Conservation (phyloP, 2,329 filamentous ascomycete genomes). For the Alternaria infectoria region DNA sequence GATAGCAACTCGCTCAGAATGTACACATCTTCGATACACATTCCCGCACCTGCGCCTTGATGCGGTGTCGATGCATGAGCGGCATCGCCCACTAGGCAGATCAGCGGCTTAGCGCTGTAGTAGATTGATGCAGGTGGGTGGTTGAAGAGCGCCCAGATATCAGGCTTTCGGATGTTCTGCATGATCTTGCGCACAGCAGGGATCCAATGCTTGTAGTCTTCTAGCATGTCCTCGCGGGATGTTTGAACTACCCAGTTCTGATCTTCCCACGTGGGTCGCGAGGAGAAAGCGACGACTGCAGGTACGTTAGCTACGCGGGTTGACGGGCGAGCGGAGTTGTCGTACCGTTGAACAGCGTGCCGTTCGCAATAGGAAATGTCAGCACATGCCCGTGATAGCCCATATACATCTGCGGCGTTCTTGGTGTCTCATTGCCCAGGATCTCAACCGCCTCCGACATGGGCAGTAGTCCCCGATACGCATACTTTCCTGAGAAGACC, state of each 20-base stretch:
- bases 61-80: conserved; percentile 9
- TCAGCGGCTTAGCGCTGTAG: conserved; percentile 36
- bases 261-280: conserved; percentile 26
- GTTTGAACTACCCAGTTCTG: conserved; percentile 35
- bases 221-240: conserved; percentile 33
- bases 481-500: conserved; percentile 64
- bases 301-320: no score
- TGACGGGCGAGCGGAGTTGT: no score
- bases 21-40: conserved; percentile 62
- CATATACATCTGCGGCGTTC: conserved; percentile 60
- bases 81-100: conserved; percentile 59
- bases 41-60: conserved; percentile 56
- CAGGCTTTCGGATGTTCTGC: conserved; percentile 52
- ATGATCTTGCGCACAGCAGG: conserved; percentile 27
- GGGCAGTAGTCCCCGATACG: conserved; percentile 67
- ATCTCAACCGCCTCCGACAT: conserved; percentile 60
- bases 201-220: conserved; percentile 34
- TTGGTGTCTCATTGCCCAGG: conserved; percentile 61
- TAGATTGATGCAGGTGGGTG: conserved; percentile 53
- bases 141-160: conserved; percentile 58
- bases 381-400: not conserved
- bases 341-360: not conserved
- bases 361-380: conserved; percentile 2
- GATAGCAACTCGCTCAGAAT: conserved; percentile 51
- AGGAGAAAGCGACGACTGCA: conserved; percentile 37